Conservation (phyloP, 768 basidiomycete genomes). For the Tubosaeta sp. region DNA sequence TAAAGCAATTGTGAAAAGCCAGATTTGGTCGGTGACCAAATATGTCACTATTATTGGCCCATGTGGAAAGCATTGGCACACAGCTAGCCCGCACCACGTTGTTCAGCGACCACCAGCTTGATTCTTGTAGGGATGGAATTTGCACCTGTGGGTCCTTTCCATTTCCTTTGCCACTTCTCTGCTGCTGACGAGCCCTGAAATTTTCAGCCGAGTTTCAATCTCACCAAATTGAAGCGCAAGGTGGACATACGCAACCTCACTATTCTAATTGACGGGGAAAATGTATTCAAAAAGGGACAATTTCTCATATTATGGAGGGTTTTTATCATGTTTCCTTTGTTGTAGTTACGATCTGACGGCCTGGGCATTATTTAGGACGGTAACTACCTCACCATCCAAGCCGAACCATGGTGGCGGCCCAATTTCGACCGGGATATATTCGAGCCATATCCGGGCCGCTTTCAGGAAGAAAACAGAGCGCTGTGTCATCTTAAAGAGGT, state of each 20-base stretch:
- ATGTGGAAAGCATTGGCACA: background rate
- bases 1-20: no score
- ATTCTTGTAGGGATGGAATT: conserved; percentile 22
- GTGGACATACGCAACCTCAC: conserved; percentile 24
- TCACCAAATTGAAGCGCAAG: conserved; percentile 22
- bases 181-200: background rate
- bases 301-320: conserved; percentile 26
- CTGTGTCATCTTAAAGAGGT: conserved; percentile 26
- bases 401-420: conserved; percentile 27
- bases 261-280: conserved; percentile 11
- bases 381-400: conserved; percentile 26
- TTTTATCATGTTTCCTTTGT: background rate
- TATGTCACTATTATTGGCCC: background rate
- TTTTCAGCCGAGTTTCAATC: conserved; percentile 15
- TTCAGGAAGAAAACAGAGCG: conserved; percentile 20
- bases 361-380: conserved; percentile 21
- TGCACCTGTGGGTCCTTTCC: conserved; percentile 26
- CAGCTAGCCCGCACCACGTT: conserved; percentile 8
- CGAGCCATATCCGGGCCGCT: background rate
- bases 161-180: background rate
- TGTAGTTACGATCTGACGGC: background rate
- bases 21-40: background rate
- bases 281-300: conserved; percentile 8
- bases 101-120: background rate
- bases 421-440: background rate